Evolutionary conservation across 352 stramenopile species (phyloP).

Genomic region (Phytophthora chlamydospora): DNA sequence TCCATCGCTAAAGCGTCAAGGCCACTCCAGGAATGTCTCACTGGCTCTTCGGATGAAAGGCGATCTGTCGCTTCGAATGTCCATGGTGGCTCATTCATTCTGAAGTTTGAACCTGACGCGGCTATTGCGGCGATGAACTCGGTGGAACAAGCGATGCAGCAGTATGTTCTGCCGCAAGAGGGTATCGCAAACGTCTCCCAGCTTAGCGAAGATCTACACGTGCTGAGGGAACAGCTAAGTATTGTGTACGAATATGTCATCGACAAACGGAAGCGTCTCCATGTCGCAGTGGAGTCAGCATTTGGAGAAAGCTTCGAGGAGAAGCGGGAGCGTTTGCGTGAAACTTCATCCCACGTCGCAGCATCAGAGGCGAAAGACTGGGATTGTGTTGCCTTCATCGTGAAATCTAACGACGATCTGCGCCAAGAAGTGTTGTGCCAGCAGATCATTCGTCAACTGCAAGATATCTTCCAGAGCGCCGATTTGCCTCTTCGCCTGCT

Average conservation of each 20-base stretch:
- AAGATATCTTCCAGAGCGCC: constrained; percentile 95
- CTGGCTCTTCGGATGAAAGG: constrained; percentile 48
- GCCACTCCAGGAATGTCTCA: constrained; percentile 30
- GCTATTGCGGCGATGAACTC: constrained; percentile 61
- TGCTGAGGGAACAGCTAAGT: constrained; percentile 74
- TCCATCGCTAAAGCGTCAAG: constrained; percentile 26
- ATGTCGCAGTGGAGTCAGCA: constrained; percentile 71
- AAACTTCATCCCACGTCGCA: constrained; percentile 52
- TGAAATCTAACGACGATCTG: constrained; percentile 99
- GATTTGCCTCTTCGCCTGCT: constrained; percentile 95
- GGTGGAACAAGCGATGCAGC: constrained; percentile 59
- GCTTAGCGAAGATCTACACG: constrained; percentile 52
- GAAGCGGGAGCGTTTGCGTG: constrained; percentile 69
- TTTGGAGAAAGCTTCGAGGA: constrained; percentile 89
- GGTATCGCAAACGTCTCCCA: constrained; percentile 37
- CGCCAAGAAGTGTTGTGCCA: constrained; percentile 97
- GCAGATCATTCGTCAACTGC: constrained; percentile 96
- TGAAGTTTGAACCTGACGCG: constrained; percentile 66
- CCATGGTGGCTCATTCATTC: constrained; percentile 46
- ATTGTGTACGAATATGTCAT: constrained; percentile 72
- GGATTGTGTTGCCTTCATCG: constrained; percentile 93
- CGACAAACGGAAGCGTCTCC: constrained; percentile 66
- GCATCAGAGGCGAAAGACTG: constrained; percentile 43
- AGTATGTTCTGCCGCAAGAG: constrained; percentile 56
- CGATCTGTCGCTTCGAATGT: constrained; percentile 50